A percentile compares a stretch with the other conserved stretches of the same genome.
Evolutionary conservation across 192 early-diverging fungal species (phyloP).

Genomic region (Coemansia biformis): DNA sequence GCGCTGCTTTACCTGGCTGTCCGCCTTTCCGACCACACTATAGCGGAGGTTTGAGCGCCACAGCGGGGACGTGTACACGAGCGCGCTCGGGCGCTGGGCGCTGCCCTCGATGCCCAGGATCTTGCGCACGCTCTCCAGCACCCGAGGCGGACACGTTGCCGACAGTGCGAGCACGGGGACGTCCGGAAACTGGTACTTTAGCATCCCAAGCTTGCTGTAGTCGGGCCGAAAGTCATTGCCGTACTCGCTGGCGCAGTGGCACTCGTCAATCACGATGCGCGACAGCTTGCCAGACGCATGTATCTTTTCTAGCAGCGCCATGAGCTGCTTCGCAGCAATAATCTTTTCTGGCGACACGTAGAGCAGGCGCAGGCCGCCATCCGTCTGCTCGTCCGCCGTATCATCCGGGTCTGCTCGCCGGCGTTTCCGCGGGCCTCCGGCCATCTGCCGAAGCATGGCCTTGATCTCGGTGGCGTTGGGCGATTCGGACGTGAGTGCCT

Average conservation of each 20-base stretch:
- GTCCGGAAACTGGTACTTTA: slow-evolving; percentile 54
- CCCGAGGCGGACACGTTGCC: slow-evolving; percentile 61
- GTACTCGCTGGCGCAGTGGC: slow-evolving; percentile 51
- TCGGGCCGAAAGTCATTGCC: slow-evolving; percentile 58
- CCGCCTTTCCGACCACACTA: slow-evolving; percentile 53
- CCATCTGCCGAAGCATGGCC: slow-evolving; percentile 21
- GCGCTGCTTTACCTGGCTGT: slow-evolving; percentile 33
- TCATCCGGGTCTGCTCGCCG: slow-evolving; percentile 1
- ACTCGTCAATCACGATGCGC: slow-evolving; percentile 53
- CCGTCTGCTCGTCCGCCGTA: neutral
- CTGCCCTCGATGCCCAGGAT: slow-evolving; percentile 53
- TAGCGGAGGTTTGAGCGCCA: slow-evolving; percentile 62
- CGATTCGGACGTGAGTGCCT: slow-evolving; percentile 47
- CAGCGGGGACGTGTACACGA: slow-evolving; percentile 58
- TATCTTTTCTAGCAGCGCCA: slow-evolving; percentile 43
- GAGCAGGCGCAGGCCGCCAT: slow-evolving; percentile 26
- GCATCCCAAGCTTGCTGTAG: slow-evolving; percentile 49
- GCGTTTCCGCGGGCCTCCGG: slow-evolving; percentile 5
- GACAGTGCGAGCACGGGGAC: slow-evolving; percentile 73
- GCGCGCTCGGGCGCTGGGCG: slow-evolving; percentile 33
- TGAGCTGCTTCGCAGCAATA: slow-evolving; percentile 39
- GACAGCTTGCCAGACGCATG: slow-evolving; percentile 34
- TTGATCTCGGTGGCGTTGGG: slow-evolving; percentile 29
- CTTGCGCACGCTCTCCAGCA: slow-evolving; percentile 50
- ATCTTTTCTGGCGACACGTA: slow-evolving; percentile 56